These are phyloP conservation scores for Teratosphaeria epicoccoides DNA, from an alignment of 2,329 filamentous ascomycete genomes.

Conservation along the genomic window DNA sequence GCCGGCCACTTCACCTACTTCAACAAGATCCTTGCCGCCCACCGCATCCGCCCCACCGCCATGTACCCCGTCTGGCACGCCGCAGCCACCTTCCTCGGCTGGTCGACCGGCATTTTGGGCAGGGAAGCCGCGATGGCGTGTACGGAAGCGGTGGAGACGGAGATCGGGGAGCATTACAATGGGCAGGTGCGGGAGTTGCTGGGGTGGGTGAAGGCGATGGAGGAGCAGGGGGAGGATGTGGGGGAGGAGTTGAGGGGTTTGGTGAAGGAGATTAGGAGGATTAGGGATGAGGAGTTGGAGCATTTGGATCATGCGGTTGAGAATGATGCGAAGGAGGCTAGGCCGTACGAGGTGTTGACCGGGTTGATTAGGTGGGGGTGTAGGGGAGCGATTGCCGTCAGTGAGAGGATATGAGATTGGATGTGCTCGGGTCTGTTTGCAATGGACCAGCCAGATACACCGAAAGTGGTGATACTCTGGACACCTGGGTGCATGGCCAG, in stretches of 20 bases:
- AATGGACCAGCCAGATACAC: no score
- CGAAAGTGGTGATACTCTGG: no score
- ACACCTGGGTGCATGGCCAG: no score
- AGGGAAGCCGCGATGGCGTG: slow-evolving; percentile 96
- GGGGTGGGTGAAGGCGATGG: slow-evolving; percentile 68
- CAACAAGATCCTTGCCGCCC: slow-evolving; percentile 69
- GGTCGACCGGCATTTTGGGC: slow-evolving; percentile 80
- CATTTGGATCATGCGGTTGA: slow-evolving; percentile 92
- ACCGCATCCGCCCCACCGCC: slow-evolving; percentile 82
- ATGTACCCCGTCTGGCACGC: slow-evolving; percentile 85
- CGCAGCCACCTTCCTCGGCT: slow-evolving; percentile 71
- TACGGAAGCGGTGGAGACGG: slow-evolving; percentile 95
- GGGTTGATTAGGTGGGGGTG: slow-evolving; percentile 84
- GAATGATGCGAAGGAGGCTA: slow-evolving; percentile 81
- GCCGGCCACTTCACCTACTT: slow-evolving; percentile 77
- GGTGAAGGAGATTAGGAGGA: slow-evolving; percentile 63
- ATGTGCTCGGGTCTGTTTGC: no score
- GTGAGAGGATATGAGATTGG: slow-evolving; percentile 45
- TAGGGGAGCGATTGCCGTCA: slow-evolving; percentile 84
- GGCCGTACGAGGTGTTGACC: slow-evolving; percentile 80
- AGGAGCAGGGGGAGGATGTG: slow-evolving; percentile 66
- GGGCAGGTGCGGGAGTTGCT: slow-evolving; percentile 73
- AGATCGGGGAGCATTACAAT: slow-evolving; percentile 95
- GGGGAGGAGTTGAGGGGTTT: slow-evolving; percentile 67
- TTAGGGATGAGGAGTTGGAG: slow-evolving; percentile 91